Base-by-base conservation (phyloP, 192 early-diverging fungal species). In the Gamsiella multidivaricata region DNA sequence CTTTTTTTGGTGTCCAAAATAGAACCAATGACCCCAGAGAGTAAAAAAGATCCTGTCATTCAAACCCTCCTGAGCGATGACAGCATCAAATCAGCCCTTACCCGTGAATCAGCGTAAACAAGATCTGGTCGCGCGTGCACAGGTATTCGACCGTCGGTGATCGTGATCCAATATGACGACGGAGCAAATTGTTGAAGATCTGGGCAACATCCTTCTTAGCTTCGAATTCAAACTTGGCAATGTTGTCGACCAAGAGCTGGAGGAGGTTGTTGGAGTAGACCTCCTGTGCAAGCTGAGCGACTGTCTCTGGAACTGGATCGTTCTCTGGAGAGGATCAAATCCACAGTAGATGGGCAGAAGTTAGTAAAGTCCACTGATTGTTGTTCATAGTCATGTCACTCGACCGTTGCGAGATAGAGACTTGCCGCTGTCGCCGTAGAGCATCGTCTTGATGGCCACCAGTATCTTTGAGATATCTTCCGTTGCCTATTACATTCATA, bases 391-490 rank as follows among this genome's bases (percentile, higher is more conserved):
- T n/a, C n/a, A n/a, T n/a, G n/a, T n/a, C n/a, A n/a, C n/a, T n/a
- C n/a, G n/a, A n/a, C n/a, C n/a, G 51, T 15, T 53, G n/a, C n/a
- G 32, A 31, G 37, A 42, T 39, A 46, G 39, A 59, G 15, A 70
- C 84, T 74, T 83, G 86, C 96, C 97, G 31, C 94, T 95, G 83
- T 98, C 96, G 36, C 97, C 97, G 69, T 94, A 95, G 60, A 99
- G 86, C 51, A 98, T 95, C 54, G 85, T 91, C 74, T 97, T 97
- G 94, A 99, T 96, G 49, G 87, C 82, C 39, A 93, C 85, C 20
- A 99, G 85, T 80, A 94, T 96, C 83, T 95, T 97, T 31, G 97
- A 96, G 49, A 99, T 96, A 39, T 99, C 98, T 80, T 99, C 97
- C 74, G 94, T 95, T 31, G 91, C 92, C 94, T 98, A 90, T 58